phyloP scores from a whole-genome alignment of 176 grass and related monocot genomes.

The Oryza glaberrima region DNA sequence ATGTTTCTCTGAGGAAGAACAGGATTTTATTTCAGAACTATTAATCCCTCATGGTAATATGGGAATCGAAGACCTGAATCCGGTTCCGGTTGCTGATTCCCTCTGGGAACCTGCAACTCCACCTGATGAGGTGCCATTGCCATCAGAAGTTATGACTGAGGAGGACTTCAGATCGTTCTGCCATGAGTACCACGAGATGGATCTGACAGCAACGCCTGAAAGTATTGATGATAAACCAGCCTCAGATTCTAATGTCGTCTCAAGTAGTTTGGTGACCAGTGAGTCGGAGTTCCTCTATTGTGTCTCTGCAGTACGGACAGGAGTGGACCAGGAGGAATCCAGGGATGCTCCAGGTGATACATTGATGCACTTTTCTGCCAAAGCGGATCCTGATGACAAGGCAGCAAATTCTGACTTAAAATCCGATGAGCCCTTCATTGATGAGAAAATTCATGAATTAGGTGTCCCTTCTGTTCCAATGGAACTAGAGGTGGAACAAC shows the following conservation, averaged over 20 bases:
- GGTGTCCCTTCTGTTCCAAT: conserved; percentile 35
- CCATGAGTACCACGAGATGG: conserved; percentile 53
- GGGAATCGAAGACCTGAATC: conserved; percentile 39
- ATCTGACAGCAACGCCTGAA: conserved; percentile 35
- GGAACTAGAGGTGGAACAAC: conserved; percentile 34
- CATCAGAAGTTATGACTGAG: conserved; percentile 58
- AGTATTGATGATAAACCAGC: conserved; percentile 41
- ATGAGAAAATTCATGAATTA: conserved; percentile 46
- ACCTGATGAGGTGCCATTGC: conserved; percentile 57
- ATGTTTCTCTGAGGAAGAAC: conserved; percentile 51
- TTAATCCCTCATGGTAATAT: conserved; percentile 41
- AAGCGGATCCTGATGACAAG: conserved; percentile 21
- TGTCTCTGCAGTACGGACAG: conserved; percentile 4
- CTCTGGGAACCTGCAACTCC: conserved; percentile 71
- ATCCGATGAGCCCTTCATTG: conserved; percentile 34
- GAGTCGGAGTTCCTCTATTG: conserved; percentile 26
- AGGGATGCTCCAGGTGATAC: conserved; percentile 6
- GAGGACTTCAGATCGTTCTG: conserved; percentile 56
- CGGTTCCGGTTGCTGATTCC: conserved; percentile 46
- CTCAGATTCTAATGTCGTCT: conserved; percentile 43
- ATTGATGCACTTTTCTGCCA: conserved; percentile 18
- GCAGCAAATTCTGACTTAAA: conserved; percentile 37
- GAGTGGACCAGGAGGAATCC: conserved; percentile 37
- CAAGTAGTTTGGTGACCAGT: conserved; percentile 35
- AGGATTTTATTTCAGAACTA: conserved; percentile 59